A percentile compares a stretch with the other conserved stretches of the same genome.
phyloP scores from a whole-genome alignment of 2,329 filamentous ascomycete species.

The Ophiosphaerella korrae region DNA sequence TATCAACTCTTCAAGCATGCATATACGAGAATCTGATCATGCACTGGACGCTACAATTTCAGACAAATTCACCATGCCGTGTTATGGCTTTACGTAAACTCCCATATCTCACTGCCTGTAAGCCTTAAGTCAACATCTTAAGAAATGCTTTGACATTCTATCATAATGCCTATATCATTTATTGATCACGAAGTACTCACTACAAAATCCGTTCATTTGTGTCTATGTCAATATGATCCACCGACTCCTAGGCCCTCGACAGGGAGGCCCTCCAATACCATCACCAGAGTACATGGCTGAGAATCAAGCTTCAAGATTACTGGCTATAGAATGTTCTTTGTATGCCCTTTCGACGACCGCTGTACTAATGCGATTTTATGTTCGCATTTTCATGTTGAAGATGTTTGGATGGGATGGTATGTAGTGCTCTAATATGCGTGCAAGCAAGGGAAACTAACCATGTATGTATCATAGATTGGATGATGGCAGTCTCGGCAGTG shows the following conservation, averaged over 20 bases:
- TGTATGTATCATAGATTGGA: slow-evolving; percentile 35
- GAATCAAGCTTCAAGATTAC: slow-evolving; percentile 42
- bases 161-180: too few relatives aligned
- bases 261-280: slow-evolving; percentile 9
- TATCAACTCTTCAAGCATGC: too few relatives aligned
- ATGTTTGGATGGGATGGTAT: slow-evolving; percentile 28
- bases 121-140: too few relatives aligned
- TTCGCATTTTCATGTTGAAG: slow-evolving; percentile 27
- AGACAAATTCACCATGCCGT: too few relatives aligned
- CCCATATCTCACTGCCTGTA: too few relatives aligned
- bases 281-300: slow-evolving; percentile 44
- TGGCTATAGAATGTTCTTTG: slow-evolving; percentile 48
- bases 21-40: too few relatives aligned
- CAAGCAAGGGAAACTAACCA: slow-evolving; percentile 6
- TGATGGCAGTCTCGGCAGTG: slow-evolving; percentile 40
- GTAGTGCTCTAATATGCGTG: not conserved
- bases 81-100: too few relatives aligned
- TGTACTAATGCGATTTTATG: slow-evolving; percentile 24
- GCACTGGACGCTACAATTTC: too few relatives aligned
- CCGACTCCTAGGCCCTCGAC: slow-evolving; percentile 10
- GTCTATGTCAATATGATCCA: slow-evolving; percentile 6
- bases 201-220: not conserved
- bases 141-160: not conserved
- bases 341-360: slow-evolving; percentile 37
- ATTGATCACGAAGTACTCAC: not conserved